These are phyloP conservation scores for Eimeria zaria DNA, from an alignment of 169 alveolate genomes.

Conservation along the genomic window DNA sequence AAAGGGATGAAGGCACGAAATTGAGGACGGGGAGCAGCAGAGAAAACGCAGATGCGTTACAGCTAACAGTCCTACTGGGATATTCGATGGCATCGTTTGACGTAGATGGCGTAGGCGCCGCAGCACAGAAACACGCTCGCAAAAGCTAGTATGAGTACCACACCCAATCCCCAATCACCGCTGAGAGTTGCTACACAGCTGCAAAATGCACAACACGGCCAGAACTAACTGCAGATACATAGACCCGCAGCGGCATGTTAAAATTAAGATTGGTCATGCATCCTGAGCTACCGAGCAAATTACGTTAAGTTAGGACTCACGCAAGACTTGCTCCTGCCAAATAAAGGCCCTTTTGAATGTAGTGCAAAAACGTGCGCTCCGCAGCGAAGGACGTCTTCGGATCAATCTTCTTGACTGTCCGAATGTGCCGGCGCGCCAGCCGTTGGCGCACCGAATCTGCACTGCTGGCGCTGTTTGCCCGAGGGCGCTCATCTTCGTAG, in stretches of 20 bases:
- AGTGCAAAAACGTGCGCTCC: constrained; percentile 91
- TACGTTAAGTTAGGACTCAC: constrained; percentile 30
- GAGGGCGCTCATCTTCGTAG: constrained; percentile 1
- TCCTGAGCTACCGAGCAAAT: not conserved
- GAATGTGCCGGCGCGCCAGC: constrained; percentile 64
- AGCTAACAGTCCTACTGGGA: constrained; percentile 22
- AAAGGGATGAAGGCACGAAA: not conserved
- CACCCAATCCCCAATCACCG: constrained; percentile 54
- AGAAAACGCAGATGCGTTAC: not conserved
- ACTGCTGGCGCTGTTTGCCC: constrained; percentile 27
- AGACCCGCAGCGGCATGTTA: not conserved
- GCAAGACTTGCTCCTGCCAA: constrained; percentile 69
- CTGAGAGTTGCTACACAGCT: constrained; percentile 65
- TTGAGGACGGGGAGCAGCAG: not conserved
- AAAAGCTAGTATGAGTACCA: constrained; percentile 36
- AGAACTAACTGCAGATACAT: not conserved
- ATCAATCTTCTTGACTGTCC: constrained; percentile 86
- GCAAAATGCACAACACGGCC: constrained; percentile 37
- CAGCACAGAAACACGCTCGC: constrained; percentile 57
- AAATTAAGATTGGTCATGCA: not conserved
- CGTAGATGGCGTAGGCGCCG: constrained; percentile 65
- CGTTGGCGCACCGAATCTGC: constrained; percentile 68
- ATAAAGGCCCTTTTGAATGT: constrained; percentile 88
- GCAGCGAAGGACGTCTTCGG: constrained; percentile 92
- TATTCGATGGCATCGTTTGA: constrained; percentile 64